These are phyloP conservation scores for Alternaria angustiovoidea DNA, from an alignment of 2,329 filamentous ascomycete species.

Conservation along the genomic window DNA sequence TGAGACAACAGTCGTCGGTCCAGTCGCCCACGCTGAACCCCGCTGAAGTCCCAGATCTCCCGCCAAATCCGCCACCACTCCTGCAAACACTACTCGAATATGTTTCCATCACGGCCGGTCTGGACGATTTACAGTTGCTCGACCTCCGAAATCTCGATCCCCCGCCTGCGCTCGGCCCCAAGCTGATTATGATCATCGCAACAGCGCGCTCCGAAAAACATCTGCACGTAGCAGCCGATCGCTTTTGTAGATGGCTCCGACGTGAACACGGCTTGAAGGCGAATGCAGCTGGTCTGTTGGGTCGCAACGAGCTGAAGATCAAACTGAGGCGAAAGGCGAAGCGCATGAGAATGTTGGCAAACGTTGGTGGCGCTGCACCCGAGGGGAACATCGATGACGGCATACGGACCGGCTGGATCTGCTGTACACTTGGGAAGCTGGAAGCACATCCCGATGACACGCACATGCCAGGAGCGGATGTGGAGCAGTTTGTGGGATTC, in stretches of 20 bases:
- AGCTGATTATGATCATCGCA: slow-evolving; percentile 90
- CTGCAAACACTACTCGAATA: slow-evolving; percentile 77
- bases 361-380: slow-evolving; percentile 62
- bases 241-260: slow-evolving; percentile 86
- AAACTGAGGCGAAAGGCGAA: slow-evolving; percentile 83
- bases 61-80: slow-evolving; percentile 73
- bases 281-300: slow-evolving; percentile 85
- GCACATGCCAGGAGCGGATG: slow-evolving; percentile 39
- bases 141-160: slow-evolving; percentile 87
- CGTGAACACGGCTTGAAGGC: slow-evolving; percentile 75
- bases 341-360: slow-evolving; percentile 81
- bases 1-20: slow-evolving; percentile 60
- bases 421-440: slow-evolving; percentile 82
- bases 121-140: slow-evolving; percentile 81
- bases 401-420: slow-evolving; percentile 93
- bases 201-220: slow-evolving; percentile 93
- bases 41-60: slow-evolving; percentile 69
- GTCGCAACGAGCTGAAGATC: slow-evolving; percentile 88
- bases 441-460: slow-evolving; percentile 60
- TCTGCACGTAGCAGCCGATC: slow-evolving; percentile 87
- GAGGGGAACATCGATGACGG: slow-evolving; percentile 78
- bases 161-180: slow-evolving; percentile 84
- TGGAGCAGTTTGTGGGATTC: slow-evolving; percentile 77
- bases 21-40: slow-evolving; percentile 55
- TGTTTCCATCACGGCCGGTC: slow-evolving; percentile 81